Evolutionary conservation across 2,329 filamentous ascomycete species (phyloP).

Genomic region (Calonectria crousiana): DNA sequence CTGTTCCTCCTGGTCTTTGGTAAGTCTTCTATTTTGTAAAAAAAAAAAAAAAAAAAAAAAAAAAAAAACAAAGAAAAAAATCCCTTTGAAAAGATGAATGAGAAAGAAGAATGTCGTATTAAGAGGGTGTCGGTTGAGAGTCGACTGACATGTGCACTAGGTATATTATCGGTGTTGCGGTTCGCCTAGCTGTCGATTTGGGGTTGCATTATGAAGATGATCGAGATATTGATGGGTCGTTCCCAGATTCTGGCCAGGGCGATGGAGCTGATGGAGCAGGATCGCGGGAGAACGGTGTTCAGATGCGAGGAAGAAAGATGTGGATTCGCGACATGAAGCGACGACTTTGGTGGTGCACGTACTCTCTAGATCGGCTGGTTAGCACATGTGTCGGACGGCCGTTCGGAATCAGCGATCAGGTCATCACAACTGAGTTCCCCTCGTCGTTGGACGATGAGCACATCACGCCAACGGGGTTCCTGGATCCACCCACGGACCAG

Average conservation of each 20-base stretch:
- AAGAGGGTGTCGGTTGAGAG: conserved; percentile 3
- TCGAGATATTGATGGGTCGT: conserved; percentile 70
- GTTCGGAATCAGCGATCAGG: conserved; percentile 95
- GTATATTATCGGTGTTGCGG: conserved; percentile 95
- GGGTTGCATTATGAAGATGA: conserved; percentile 95
- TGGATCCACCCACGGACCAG: conserved; percentile 67
- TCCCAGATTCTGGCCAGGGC: conserved; percentile 58
- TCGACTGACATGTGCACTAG: conserved; percentile 46
- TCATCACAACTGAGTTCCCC: conserved; percentile 95
- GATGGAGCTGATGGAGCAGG: conserved; percentile 52
- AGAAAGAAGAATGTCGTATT: background rate
- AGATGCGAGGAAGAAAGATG: conserved; percentile 76
- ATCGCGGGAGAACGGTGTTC: conserved; percentile 50
- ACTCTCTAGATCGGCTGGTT: conserved; percentile 93
- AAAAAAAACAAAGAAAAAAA: no score
- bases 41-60: no score
- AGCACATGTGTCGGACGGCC: conserved; percentile 93
- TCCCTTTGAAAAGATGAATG: background rate
- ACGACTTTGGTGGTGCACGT: conserved; percentile 96
- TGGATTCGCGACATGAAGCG: conserved; percentile 89
- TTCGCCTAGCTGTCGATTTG: conserved; percentile 89
- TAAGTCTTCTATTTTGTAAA: conserved; percentile 46
- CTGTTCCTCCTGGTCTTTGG: conserved; percentile 94
- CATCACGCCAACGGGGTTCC: conserved; percentile 84
- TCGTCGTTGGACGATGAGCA: conserved; percentile 89